Percentiles rank a stretch among this genome's conserved stretches.
Conservation (phyloP, 179 eudicot species). For the Spergularia azorica region DNA sequence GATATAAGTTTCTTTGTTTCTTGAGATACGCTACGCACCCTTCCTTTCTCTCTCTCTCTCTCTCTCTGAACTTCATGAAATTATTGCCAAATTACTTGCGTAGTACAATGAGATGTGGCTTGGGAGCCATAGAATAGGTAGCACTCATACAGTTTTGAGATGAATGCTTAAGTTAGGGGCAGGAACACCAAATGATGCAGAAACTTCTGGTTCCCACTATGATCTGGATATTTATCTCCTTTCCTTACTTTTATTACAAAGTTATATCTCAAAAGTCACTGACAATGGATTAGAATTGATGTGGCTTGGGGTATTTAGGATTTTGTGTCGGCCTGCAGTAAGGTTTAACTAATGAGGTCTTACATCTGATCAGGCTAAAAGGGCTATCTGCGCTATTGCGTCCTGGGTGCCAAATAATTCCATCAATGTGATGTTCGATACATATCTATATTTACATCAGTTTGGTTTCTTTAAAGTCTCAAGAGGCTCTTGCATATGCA, state of each 20-base stretch:
- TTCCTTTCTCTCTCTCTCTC: background rate
- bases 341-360: background rate
- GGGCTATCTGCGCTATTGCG: background rate
- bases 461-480: background rate
- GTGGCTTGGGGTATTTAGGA: background rate
- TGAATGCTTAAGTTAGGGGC: background rate
- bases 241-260: background rate
- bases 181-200: background rate
- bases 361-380: background rate
- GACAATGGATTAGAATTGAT: background rate
- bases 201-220: background rate
- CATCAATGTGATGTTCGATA: background rate
- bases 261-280: background rate
- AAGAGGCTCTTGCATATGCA: background rate
- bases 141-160: background rate
- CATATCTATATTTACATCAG: background rate
- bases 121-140: background rate
- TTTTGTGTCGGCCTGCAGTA: too few relatives aligned
- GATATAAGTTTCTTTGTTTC: constrained; percentile 4
- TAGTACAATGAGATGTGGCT: background rate
- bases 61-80: background rate
- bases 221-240: too few relatives aligned
- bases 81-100: background rate
- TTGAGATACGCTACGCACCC: background rate
- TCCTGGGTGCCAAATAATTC: background rate